Base-by-base conservation (phyloP, 164 flowering plant species). In the Warburgia ugandensis region DNA sequence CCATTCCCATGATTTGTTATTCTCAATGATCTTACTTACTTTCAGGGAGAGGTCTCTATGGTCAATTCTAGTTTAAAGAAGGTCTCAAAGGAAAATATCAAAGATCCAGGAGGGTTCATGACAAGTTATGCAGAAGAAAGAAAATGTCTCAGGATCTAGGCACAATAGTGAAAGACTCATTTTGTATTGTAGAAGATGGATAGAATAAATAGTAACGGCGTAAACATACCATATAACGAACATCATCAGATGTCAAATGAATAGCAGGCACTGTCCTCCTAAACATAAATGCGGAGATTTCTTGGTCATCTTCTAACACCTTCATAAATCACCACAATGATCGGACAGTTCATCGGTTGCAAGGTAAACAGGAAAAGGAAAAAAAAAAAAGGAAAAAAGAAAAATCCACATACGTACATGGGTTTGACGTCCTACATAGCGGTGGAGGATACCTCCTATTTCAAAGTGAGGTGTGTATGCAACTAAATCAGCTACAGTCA, bases 281-380 rank as follows among this genome's bases (percentile, higher is more conserved):
- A 50, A 94, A 94, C 96, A 94, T 81, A 61, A 79, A 94, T 22
- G 99, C 97, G 29, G 76, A 83, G 56, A 89, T 83, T 75, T 94
- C 99, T 58, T 73, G 92, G 55, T 77, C 87, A 73, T 94, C 99
- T 68, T 94, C 99, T 86, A 94, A 81, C 39, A 94, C 99, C 99
- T 94, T 72, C 72, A 72, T 5, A 41, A 39, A 44, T 50, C 31
- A 23, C 10, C n/a, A n/a, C n/a, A 45, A 45, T 23, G 25, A 26
- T 14, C 13, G 3, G 8, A 11, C 3, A 25, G 3, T 1, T 10
- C 1, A 6, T 21, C 23, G 46, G 4, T 21, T 19, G 5, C 12
- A 20, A 10, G 4, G n/a, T n/a, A n/a, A n/a, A n/a, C n/a, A n/a
- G n/a, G n/a, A n/a, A n/a, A n/a, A n/a, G n/a, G n/a, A n/a, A n/a